Base-by-base conservation (phyloP, 2,329 filamentous ascomycete species). In the Ascocoryne sarcoides region DNA sequence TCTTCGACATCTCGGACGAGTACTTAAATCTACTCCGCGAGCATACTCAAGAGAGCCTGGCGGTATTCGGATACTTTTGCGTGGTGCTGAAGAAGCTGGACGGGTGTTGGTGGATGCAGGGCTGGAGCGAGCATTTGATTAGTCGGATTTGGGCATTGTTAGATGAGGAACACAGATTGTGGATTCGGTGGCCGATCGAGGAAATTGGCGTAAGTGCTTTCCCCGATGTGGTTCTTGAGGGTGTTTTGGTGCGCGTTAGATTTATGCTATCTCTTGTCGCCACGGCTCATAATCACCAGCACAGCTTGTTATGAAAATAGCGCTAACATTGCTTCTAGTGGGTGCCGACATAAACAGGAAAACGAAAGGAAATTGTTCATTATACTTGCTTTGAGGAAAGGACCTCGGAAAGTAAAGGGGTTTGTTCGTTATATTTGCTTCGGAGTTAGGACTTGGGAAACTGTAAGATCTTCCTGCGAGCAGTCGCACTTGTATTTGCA, bases 91-190 rank as follows among this genome's bases (percentile, higher is more conserved):
- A 58, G 38, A 46, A 47, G 21, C 46, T 63, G 39, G 60, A 62
- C 41, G 44, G 44, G 4, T 42, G 55, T 31, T 63, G 62, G 62
- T 66, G 61, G 60, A 50, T 63, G 17, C 53, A 62, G 36, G 62
- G 62, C 0, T 62, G 61, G 58, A 53, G 55, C 1, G 48, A 47
- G 14, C 56, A 63, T 43, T 45, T 65, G 7, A 54, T 66, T 16
- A 37, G 46, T 14, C 46, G 53, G 38, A 54, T 60, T 5, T 64
- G 55, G 47, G 44, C 47, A 29, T 32, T 59, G 31, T 47, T 65
- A n/a, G 62, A 64, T 36, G 55, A 57, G 14, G 60, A 64, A 31
- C 59, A 64, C 48, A 47, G 58, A 18, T 41, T 57, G 12, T 65
- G 63, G 63, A 59, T 64, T 32, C 50, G 55, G 30, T 57, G 57